Percentiles rank a stretch among this genome's conserved stretches.
Evolutionary conservation across 192 early-diverging fungal species (phyloP).

Genomic region (Backusella westeae): DNA sequence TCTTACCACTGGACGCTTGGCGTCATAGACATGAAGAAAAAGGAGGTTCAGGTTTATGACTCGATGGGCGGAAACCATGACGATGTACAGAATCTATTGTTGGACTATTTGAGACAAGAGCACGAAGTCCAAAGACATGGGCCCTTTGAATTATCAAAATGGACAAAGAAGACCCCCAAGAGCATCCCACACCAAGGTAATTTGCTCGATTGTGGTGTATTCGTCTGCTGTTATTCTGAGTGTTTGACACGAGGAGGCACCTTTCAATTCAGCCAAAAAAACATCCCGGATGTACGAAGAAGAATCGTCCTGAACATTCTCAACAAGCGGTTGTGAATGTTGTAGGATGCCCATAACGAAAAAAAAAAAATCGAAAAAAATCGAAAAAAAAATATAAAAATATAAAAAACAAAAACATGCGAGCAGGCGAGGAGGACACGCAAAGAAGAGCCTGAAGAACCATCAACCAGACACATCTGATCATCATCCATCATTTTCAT

Average conservation of each 20-base stretch:
- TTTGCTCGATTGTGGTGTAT: constrained; percentile 93
- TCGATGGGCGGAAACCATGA: constrained; percentile 69
- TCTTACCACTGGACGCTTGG: constrained; percentile 45
- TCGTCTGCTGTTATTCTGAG: constrained; percentile 23
- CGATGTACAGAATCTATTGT: constrained; percentile 51
- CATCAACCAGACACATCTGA: neutral
- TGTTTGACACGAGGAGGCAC: too few species aligned
- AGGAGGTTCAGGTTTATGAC: constrained; percentile 77
- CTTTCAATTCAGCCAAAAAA: too few species aligned
- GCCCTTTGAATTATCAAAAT: constrained; percentile 59
- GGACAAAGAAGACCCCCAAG: constrained; percentile 63
- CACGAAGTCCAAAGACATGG: constrained; percentile 65
- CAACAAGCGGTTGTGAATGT: too few species aligned
- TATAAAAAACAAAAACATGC: too few species aligned
- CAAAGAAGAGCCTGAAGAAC: constrained; percentile 17
- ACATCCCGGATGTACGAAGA: too few species aligned
- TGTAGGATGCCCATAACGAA: too few species aligned
- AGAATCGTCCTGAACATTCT: too few species aligned
- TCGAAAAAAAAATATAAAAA: too few species aligned
- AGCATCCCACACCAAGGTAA: constrained; percentile 83
- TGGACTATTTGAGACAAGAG: constrained; percentile 72
- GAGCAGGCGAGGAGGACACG: constrained; percentile 2
- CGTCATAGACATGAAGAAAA: constrained; percentile 46
- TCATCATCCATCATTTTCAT: constrained; percentile 16
- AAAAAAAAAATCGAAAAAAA: too few species aligned